A percentile compares a stretch with the other conserved stretches of the same genome.
Evolutionary conservation across 2,329 filamentous ascomycete species (phyloP).

Genomic region (Pseudogymnoascus sp.): DNA sequence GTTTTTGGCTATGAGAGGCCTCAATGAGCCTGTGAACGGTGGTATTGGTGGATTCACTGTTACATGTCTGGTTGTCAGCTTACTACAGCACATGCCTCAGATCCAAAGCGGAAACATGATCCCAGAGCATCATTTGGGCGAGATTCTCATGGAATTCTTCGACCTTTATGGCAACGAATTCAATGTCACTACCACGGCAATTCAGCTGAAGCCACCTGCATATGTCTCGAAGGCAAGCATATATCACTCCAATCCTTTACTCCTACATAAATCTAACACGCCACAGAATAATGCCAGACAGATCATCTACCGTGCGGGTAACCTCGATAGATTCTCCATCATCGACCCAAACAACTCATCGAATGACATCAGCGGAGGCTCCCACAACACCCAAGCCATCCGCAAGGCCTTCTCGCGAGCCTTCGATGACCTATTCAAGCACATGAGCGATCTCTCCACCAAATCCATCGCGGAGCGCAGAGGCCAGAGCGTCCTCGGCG

Average conservation of each 20-base stretch:
- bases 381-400: slow-evolving; percentile 60
- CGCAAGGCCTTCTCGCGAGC: slow-evolving; percentile 62
- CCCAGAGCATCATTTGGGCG: slow-evolving; percentile 62
- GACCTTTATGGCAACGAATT: slow-evolving; percentile 83
- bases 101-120: slow-evolving; percentile 53
- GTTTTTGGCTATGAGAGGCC: slow-evolving; percentile 75
- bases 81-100: slow-evolving; percentile 72
- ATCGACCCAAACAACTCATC: slow-evolving; percentile 78
- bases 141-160: slow-evolving; percentile 79
- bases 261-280: background rate
- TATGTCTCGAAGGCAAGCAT: slow-evolving; percentile 66
- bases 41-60: slow-evolving; percentile 91
- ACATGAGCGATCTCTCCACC: slow-evolving; percentile 45
- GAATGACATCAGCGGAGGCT: slow-evolving; percentile 89
- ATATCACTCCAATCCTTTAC: background rate
- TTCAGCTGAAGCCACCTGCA: slow-evolving; percentile 65
- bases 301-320: slow-evolving; percentile 42
- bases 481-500: slow-evolving; percentile 49
- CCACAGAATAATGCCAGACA: slow-evolving; percentile 14
- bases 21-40: slow-evolving; percentile 87
- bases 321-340: slow-evolving; percentile 66
- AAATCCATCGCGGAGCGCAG: slow-evolving; percentile 24
- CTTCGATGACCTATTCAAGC: slow-evolving; percentile 45
- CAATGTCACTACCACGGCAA: slow-evolving; percentile 60
- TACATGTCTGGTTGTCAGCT: slow-evolving; percentile 85